These are phyloP conservation scores for Boletus semigastroideus DNA, from an alignment of 1,284 basidiomycete genomes.

Conservation along the genomic window DNA sequence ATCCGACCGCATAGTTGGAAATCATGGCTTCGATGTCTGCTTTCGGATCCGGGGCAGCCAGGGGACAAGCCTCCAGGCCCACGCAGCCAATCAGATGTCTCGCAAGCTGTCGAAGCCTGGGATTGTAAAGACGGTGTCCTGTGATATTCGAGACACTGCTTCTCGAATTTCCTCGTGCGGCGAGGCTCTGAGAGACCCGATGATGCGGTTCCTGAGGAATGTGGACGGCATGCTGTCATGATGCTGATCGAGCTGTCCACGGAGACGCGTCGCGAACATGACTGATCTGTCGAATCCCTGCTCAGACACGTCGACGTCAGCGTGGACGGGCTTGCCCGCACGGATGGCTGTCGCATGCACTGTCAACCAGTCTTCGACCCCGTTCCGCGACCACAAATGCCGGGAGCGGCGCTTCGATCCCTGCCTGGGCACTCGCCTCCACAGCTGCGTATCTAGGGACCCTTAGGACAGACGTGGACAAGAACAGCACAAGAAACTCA, in stretches of 20 bases:
- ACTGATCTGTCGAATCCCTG: neutral
- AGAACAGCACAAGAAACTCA: too few relatives aligned
- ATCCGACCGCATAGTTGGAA: too few relatives aligned
- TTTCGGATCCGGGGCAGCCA: too few relatives aligned
- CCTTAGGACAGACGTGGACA: too few relatives aligned
- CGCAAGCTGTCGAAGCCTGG: too few relatives aligned
- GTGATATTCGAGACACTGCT: neutral
- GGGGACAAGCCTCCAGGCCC: too few relatives aligned
- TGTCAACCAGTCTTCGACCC: constrained; percentile 11
- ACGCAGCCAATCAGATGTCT: too few relatives aligned
- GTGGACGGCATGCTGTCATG: neutral
- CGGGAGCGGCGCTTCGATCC: constrained; percentile 17
- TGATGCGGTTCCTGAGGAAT: neutral
- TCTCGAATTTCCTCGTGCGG: neutral
- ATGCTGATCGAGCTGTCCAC: too few relatives aligned
- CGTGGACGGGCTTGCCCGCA: neutral
- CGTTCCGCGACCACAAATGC: constrained; percentile 13
- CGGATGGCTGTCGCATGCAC: too few relatives aligned
- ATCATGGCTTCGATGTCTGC: too few relatives aligned
- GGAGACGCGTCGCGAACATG: too few relatives aligned
- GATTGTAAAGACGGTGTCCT: too few relatives aligned
- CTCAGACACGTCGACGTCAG: neutral
- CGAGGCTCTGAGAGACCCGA: neutral
- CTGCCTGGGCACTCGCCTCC: constrained; percentile 11
- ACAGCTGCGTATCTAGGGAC: constrained; percentile 1